Conservation (phyloP, 352 stramenopile species). For the Pythium brachiatum region DNA sequence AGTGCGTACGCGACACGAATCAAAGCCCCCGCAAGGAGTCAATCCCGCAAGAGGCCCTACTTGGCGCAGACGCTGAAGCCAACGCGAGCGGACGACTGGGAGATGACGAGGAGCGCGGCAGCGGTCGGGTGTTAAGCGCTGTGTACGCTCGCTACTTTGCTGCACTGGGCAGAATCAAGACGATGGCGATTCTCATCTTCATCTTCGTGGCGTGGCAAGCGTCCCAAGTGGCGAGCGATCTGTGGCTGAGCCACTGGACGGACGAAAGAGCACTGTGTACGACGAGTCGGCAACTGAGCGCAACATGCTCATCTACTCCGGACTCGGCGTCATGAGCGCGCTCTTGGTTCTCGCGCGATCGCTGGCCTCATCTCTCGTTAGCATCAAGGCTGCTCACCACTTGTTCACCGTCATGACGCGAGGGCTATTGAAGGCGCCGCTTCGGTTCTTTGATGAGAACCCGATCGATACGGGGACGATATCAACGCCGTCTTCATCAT, state of each 20-base stretch:
- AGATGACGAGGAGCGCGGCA: background rate
- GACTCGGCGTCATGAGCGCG: constrained; percentile 41
- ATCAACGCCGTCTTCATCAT: constrained; percentile 92
- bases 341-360: constrained; percentile 56
- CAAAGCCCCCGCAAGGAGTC: too few species aligned
- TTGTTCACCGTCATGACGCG: constrained; percentile 87
- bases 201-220: background rate
- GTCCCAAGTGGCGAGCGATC: background rate
- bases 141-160: background rate
- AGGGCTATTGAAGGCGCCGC: constrained; percentile 85
- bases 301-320: constrained; percentile 40
- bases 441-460: constrained; percentile 94
- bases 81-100: background rate
- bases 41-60: too few species aligned
- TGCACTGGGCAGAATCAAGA: constrained; percentile 25
- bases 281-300: background rate
- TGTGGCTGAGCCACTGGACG: background rate
- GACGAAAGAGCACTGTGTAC: background rate
- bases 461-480: constrained; percentile 88
- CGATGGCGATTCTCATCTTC: background rate
- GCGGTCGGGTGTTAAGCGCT: background rate
- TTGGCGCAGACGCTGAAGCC: background rate
- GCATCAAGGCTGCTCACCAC: constrained; percentile 48
- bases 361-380: constrained; percentile 46
- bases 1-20: background rate